Base-by-base conservation (phyloP, 257 asterid species). In the Ilex aquifolium region DNA sequence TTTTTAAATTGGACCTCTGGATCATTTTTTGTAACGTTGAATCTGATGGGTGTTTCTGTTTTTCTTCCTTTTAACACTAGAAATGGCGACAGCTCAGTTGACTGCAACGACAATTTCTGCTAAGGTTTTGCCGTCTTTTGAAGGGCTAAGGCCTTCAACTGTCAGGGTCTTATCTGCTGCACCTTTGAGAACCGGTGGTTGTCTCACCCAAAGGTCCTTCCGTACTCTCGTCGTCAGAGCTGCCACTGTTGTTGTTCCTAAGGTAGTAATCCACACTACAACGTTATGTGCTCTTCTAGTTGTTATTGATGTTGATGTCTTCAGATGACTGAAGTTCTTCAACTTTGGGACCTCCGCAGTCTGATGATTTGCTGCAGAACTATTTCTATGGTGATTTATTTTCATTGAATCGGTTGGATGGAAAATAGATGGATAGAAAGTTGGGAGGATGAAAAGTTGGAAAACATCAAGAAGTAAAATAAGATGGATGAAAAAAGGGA, bases 31-130 rank as follows among this genome's bases (percentile, higher is more conserved):
- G 27, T 21, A 21, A 21, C 27, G 42, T 36, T 36, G 5, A 36
- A 4, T 36, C 42, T 4, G 8, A 36, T 36, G 42, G 42, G 42
- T 36, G 42, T 0, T 36, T 36, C 8, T 36, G 42, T 36, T 36
- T 36, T 36, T 36, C 42, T 36, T 36, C 8, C 8, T 36, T 4
- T 36, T 36, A 36, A 36, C 5, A 8, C 42, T 17, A 58, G 60
- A 74, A 80, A 92, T 92, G 98, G 97, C 97, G 40, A 70, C 95
- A 51, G 73, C 79, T 39, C 95, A 86, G 75, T 71, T 92, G 56
- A 80, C 93, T 7, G 92, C 95, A 52, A 85, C 96, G 29, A 72
- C 95, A 56, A 75, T 91, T 64, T 80, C 95, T 51, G 69, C 88
- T 8, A 85, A 83, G 44, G 83, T 90, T 0, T 89, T 89, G 67